Base-by-base conservation (phyloP, 345 rosid genomes). In the Syzygium jambos region DNA sequence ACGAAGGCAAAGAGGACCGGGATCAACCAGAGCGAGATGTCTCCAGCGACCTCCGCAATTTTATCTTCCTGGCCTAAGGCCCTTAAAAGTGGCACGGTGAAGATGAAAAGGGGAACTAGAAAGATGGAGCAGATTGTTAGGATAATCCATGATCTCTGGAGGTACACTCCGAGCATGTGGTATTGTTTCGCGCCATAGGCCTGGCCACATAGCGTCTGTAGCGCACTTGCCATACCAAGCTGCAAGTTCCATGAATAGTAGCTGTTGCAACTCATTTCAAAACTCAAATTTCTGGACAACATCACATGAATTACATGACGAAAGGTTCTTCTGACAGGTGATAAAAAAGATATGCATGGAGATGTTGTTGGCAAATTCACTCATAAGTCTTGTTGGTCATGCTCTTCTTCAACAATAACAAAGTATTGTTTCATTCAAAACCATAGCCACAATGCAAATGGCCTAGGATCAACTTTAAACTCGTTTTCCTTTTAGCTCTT, bases 171-270 rank as follows among this genome's bases (percentile, higher is more conserved):
- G 1, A 94, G 93, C 99, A 96, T 95, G 89, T 95, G 96, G 87
- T 94, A 85, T 34, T 93, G 98, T 89, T 92, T 91, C 27, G 99
- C 99, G 29, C 99, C 99, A 11, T 78, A 96, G 9, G 98, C 93
- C 93, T 96, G 98, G 73, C 99, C 99, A 63, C 99, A 96, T 21
- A 96, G 86, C 11, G 99, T 96, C 91, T 96, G 95, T 83, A 94
- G 86, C 51, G 95, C 98, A 83, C 97, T 96, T 7, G 98, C 95
- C 99, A 95, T 96, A 3, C 99, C 99, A 63, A 95, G 86, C 98
- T 96, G 93, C 90, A 87, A 51, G 56, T 53, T n/a, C 9, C 30
- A 53, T 80, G 38, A 54, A 59, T 11, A 51, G 49, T 23, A 38
- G 25, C 46, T 34, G 80, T 17, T 61, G 73, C n/a, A n/a, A 27